Evolutionary conservation across 441 rosid species (phyloP), one percentile per base, ranked within the genome.

Genomic region (Erysimum cheiri): DNA sequence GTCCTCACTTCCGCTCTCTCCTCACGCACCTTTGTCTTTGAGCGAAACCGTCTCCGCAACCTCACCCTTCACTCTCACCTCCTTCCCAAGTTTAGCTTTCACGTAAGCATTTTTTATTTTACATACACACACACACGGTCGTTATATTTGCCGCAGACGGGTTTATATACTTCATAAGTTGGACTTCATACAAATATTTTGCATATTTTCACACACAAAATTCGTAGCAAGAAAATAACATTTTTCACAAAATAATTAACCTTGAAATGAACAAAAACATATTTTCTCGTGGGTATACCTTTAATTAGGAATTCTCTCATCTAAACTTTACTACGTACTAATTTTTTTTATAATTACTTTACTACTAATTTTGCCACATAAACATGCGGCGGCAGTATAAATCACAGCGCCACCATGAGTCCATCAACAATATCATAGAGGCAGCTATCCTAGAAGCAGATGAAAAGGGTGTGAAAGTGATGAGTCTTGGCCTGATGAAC

Each of bases 401-500:
- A 59, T 69, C 58, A 4, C 48, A 58, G 58, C 66, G 59, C 14
- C 66, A 28, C 14, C 39, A 6, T 59, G 60, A 70, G 32, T 29
- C 60, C 24, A 84, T 90, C 62, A 84, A 85, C 64, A 65, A 60
- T 43, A 69, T 85, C 72, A 83, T 87, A 49, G 92, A 89, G 77
- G 77, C 80, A 67, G 88, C 88, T 14, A 74, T 87, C 40, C 47
- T 84, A 13, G 82, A 85, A 60, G 97, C 97, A 13, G 83, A 91
- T 36, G 46, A 19, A 12, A 86, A 80, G 67, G 93, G 92, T 1
- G 89, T 76, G 33, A 86, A 78, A 69, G 92, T 86, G 22, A 39
- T 89, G 47, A 86, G 85, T 73, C 79, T 92, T 15, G 96, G 94
- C 10, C 87, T 89, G 17, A 43, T 86, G 71, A 88, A 92, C 75